Evolutionary conservation across 2,329 filamentous ascomycete genomes (phyloP), one percentile per base, ranked within the genome.

Genomic region (Domatiomyces globalis): DNA sequence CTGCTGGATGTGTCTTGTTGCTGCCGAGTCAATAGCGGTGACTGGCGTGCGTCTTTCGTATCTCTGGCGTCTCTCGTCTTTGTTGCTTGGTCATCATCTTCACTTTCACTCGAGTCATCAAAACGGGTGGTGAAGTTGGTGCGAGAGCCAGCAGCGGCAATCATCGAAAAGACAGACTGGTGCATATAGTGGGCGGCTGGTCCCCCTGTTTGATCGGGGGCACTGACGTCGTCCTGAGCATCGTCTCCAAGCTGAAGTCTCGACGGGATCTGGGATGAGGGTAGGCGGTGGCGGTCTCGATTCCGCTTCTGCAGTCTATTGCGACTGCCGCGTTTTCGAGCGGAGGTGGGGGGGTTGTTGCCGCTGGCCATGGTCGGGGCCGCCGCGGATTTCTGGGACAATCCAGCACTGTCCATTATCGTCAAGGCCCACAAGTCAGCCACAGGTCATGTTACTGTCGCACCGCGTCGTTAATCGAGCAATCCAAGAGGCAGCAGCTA

Each of bases 91-190:
- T 39, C 67, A 17, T 74, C 74, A n/a, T 70, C 75, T 46, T 86
- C 84, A 57, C 88, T 88, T 60, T 90, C 87, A 60, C 86, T 92
- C 43, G 84, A 88, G 58, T 84, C 84, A 62, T 88, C 84, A 66
- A 92, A 90, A 39, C 85, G 79, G 53, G 85, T 78, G 66, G 86
- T 83, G 63, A 94, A 88, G 67, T 94, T 84, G 49, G 85, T 82
- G 53, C 80, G 81, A 27, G 87, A 89, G 5, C 88, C 87, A 39
- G 87, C 87, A 15, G 87, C 87, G 5, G 89, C 86, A 59, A 96
- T 89, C 69, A 96, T 79, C 50, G 87, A 88, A 66, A 95, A 94
- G 51, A 96, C 83, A 58, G 87, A 94, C 73, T 95, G 89, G 67
- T 95, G 92, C 81, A 94, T 87, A 63, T 88, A 87, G 54, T 74